Evolutionary conservation across 306 rosid species (phyloP).

Genomic region (Medicago lupulina): DNA sequence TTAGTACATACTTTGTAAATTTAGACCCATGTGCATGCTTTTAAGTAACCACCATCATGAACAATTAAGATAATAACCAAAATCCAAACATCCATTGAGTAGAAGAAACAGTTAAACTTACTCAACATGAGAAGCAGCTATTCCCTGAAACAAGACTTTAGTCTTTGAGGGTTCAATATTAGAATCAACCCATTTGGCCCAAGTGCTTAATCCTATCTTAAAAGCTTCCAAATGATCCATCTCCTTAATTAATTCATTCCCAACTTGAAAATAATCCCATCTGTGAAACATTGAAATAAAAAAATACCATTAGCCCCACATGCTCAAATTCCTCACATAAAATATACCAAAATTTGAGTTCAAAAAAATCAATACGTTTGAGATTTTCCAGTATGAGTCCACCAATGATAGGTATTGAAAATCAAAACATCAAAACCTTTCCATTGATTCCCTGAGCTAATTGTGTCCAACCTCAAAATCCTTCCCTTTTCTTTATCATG

Average conservation of each 20-base stretch:
- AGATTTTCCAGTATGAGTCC: constrained; percentile 58
- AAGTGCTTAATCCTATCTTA: constrained; percentile 68
- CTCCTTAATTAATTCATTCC: constrained; percentile 50
- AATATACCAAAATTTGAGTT: background rate
- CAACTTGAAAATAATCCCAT: constrained; percentile 59
- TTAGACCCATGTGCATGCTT: no score
- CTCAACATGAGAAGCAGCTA: constrained; percentile 67
- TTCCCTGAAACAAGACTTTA: constrained; percentile 72
- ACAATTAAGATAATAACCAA: background rate
- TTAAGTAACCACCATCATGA: background rate
- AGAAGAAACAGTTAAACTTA: constrained; percentile 41
- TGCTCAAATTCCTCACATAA: background rate
- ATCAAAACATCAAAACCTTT: constrained; percentile 60
- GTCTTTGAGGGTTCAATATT: constrained; percentile 67
- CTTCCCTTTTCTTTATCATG: constrained; percentile 53
- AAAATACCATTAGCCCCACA: constrained; percentile 18
- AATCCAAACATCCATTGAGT: constrained; percentile 6
- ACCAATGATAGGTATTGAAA: constrained; percentile 83
- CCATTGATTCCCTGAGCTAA: constrained; percentile 56
- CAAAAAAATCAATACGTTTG: constrained; percentile 46
- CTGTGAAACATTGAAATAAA: constrained; percentile 42
- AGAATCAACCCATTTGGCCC: constrained; percentile 72
- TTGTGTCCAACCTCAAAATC: constrained; percentile 66
- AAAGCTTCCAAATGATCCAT: constrained; percentile 80
- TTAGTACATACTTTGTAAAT: background rate